A percentile compares a stretch with the other conserved stretches of the same genome.
Conservation (phyloP, 179 eudicot genomes). For the Gypsophila paniculata region DNA sequence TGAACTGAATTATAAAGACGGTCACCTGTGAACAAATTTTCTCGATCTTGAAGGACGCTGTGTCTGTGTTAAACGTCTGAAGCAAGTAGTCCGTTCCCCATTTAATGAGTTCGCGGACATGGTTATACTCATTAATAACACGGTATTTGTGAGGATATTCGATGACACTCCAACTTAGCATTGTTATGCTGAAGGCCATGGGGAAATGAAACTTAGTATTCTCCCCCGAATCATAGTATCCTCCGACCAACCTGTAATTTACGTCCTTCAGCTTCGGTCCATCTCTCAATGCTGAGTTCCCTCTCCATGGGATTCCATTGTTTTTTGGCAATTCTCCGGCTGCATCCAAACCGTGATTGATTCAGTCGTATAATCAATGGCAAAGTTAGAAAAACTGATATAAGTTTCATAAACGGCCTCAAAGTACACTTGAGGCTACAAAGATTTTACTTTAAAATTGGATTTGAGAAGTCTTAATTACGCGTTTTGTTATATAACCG, state of each 20-base stretch:
- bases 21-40: slow-evolving; percentile 55
- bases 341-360: slow-evolving; percentile 24
- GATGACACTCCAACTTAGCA: slow-evolving; percentile 75
- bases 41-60: slow-evolving; percentile 43
- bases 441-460: too few relatives aligned
- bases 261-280: slow-evolving; percentile 43
- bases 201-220: slow-evolving; percentile 64
- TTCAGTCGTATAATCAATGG: background rate
- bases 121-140: slow-evolving; percentile 50
- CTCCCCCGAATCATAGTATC: slow-evolving; percentile 81
- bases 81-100: slow-evolving; percentile 87
- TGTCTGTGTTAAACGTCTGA: slow-evolving; percentile 49
- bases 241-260: slow-evolving; percentile 65
- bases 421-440: too few relatives aligned
- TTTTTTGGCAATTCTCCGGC: slow-evolving; percentile 59
- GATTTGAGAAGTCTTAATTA: too few relatives aligned
- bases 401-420: too few relatives aligned
- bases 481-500: too few relatives aligned
- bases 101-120: slow-evolving; percentile 58
- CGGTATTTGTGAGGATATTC: slow-evolving; percentile 65
- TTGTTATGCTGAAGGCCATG: slow-evolving; percentile 64
- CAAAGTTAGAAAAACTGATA: too few relatives aligned
- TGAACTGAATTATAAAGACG: background rate
- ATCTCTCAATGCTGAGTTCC: slow-evolving; percentile 57
- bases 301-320: slow-evolving; percentile 63